Evolutionary conservation across 352 stramenopile species (phyloP), one percentile per base, ranked within the genome.

Genomic region (Plasmopara viticola): DNA sequence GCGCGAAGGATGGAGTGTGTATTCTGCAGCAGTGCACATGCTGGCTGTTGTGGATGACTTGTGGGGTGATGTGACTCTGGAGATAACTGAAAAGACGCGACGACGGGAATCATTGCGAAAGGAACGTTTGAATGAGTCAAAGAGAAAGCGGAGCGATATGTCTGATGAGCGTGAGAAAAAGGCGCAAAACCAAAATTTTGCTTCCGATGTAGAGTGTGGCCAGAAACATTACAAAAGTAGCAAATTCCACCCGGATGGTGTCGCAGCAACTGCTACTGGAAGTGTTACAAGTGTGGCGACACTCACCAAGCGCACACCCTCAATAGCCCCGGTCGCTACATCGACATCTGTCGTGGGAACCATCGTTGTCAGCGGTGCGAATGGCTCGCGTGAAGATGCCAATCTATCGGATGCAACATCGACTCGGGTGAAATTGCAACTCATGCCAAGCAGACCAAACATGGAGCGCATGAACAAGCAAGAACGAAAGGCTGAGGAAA

Each of bases 401-500:
- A 31, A 48, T 40, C 47, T 53, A 18, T 38, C 33, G 0, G 74
- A 81, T 51, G 28, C 68, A 14, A 87, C 77, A 2, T 25, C 20
- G 20, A 25, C 20, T 25, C 75, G 77, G 2, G 53, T 90, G 5
- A 81, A 83, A 43, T 53, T 90, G 17, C 70, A 82, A 44, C 66
- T 88, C n/a, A 78, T 84, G 51, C 34, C 56, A 28, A 86, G 68
- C 33, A 78, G 77, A 42, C 62, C 66, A 8, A 86, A 74, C 33
- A 60, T 87, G 51, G 76, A 88, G 25, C 73, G 75, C 7, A 87
- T 88, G 75, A 91, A 82, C 57, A 94, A 94, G 31, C 81, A 76
- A 40, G 81, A 92, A 60, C 84, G 84, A 17, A 94, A 94, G 44
- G 78, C 82, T 4, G 84, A 94, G 65, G 82, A 94, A 53, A 89